phyloP scores from a whole-genome alignment of 495 filamentous ascomycete species.

The Penicillium daleae region DNA sequence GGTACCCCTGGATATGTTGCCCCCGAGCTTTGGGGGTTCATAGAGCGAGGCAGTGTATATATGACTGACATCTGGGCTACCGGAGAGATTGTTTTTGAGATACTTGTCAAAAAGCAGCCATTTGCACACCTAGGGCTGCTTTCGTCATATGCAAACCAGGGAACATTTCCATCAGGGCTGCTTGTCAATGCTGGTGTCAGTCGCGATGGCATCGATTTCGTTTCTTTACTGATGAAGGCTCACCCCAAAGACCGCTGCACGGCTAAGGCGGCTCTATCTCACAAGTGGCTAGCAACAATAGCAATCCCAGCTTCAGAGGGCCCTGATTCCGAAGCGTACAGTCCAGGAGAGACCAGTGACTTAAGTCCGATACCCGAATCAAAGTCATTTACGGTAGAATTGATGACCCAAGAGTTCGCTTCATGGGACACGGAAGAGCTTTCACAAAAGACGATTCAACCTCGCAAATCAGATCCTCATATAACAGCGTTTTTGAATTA shows the following conservation, averaged over 20 bases:
- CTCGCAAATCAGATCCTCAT: not conserved
- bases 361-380: not conserved
- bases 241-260: not conserved
- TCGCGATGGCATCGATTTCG: not conserved
- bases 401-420: not conserved
- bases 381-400: not conserved
- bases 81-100: not conserved
- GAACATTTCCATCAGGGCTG: not conserved
- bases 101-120: not conserved
- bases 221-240: not conserved
- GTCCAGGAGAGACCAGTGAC: not conserved
- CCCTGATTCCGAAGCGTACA: not conserved
- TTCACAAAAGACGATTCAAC: not conserved
- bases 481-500: not conserved
- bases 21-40: not conserved
- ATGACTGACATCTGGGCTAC: not conserved
- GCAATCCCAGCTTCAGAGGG: not conserved
- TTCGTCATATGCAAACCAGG: not conserved
- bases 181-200: not conserved
- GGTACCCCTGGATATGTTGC: conserved; percentile 7
- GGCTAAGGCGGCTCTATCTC: not conserved
- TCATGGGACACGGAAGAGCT: not conserved
- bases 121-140: not conserved
- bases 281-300: not conserved
- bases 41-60: not conserved